Evolutionary conservation across 805 yeast genomes (phyloP).

Genomic region (Isabelozyma pseudorhagii): DNA sequence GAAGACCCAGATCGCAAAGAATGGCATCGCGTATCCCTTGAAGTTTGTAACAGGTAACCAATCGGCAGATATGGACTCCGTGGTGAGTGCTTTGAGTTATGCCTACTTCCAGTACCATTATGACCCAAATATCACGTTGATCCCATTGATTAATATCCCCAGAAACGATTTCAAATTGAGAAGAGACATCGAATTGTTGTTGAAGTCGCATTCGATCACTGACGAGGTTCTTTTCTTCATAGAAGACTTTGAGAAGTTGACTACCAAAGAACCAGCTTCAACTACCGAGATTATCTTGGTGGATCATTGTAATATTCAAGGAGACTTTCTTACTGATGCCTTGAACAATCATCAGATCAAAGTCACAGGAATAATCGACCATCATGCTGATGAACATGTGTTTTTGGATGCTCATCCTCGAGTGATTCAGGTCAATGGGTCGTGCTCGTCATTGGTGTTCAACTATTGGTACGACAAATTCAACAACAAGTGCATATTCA

Average conservation of each 20-base stretch:
- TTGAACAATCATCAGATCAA: slow-evolving; percentile 19
- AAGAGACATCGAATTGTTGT: slow-evolving; percentile 62
- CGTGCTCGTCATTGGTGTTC: slow-evolving; percentile 76
- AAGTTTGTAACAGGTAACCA: slow-evolving; percentile 74
- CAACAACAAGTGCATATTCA: slow-evolving; percentile 11
- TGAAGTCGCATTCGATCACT: slow-evolving; percentile 46
- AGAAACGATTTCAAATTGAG: slow-evolving; percentile 63
- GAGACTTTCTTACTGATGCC: slow-evolving; percentile 31
- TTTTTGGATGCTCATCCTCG: slow-evolving; percentile 57
- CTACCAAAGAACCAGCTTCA: slow-evolving; percentile 8
- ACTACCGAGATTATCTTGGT: slow-evolving; percentile 58
- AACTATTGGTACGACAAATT: slow-evolving; percentile 49
- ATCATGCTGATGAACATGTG: slow-evolving; percentile 70
- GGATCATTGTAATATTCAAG: slow-evolving; percentile 76
- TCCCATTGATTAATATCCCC: slow-evolving; percentile 80
- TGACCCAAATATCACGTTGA: slow-evolving; percentile 27
- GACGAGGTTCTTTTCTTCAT: slow-evolving; percentile 52
- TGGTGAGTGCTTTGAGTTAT: slow-evolving; percentile 69
- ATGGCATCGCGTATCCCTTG: slow-evolving; percentile 12
- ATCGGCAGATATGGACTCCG: slow-evolving; percentile 86
- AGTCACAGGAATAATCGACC: slow-evolving; percentile 73
- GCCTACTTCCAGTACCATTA: slow-evolving; percentile 52
- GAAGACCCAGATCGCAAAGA: slow-evolving; percentile 12
- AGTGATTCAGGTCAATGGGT: slow-evolving; percentile 61
- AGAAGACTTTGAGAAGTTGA: slow-evolving; percentile 54